These are phyloP conservation scores for Geoglossum cookeanum DNA, from an alignment of 2,329 filamentous ascomycete species.

Conservation along the genomic window DNA sequence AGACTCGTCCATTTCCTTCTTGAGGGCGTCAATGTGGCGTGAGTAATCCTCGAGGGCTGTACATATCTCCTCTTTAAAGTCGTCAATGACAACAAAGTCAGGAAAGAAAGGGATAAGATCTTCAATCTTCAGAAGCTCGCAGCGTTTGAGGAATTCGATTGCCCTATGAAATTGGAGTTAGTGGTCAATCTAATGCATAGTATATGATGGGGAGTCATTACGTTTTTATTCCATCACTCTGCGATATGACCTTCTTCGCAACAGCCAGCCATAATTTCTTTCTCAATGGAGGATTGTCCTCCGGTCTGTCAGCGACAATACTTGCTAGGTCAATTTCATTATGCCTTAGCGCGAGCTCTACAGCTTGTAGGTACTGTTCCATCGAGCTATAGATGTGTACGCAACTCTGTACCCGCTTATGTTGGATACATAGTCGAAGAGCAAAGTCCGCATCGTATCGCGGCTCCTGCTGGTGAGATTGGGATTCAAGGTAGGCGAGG, in stretches of 20 bases:
- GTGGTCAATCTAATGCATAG: background rate
- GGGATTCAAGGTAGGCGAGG: conserved; percentile 73
- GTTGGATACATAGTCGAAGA: conserved; percentile 81
- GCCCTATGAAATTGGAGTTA: conserved; percentile 28
- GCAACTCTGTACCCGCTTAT: conserved; percentile 80
- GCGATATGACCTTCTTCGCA: conserved; percentile 79
- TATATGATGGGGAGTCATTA: background rate
- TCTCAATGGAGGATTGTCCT: conserved; percentile 57
- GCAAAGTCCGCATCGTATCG: conserved; percentile 93
- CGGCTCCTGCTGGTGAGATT: conserved; percentile 70
- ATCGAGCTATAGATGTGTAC: conserved; percentile 96
- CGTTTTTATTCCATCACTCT: conserved; percentile 71
- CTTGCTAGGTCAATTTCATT: conserved; percentile 78
- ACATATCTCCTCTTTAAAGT: conserved; percentile 98
- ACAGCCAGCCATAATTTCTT: conserved; percentile 95
- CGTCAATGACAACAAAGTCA: conserved; percentile 95
- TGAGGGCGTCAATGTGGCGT: conserved; percentile 70
- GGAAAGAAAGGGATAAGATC: conserved; percentile 97
- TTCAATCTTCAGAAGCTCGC: conserved; percentile 83
- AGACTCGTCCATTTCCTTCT: conserved; percentile 89
- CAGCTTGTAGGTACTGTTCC: conserved; percentile 83
- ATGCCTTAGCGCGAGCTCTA: conserved; percentile 79
- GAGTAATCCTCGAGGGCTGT: conserved; percentile 82
- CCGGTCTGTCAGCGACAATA: conserved; percentile 70
- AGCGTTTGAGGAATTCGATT: conserved; percentile 82